These are phyloP conservation scores for Evansstolkia leycettana DNA, from an alignment of 495 filamentous ascomycete genomes.

Conservation along the genomic window DNA sequence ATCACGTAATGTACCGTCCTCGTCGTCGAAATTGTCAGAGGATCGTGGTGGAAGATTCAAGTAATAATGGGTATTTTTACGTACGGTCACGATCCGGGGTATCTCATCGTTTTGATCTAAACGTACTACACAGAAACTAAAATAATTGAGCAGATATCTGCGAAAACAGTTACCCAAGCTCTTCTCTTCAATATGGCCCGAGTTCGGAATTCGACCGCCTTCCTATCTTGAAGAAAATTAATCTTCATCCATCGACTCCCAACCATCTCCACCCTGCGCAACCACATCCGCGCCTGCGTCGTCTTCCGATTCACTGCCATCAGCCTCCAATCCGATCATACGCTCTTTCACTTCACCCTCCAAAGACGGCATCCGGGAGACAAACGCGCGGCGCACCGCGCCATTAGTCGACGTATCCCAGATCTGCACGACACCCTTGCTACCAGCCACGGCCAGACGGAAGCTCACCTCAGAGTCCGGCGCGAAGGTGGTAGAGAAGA, in stretches of 20 bases:
- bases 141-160: slow-evolving; percentile 4
- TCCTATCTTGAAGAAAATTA: slow-evolving; percentile 19
- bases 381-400: slow-evolving; percentile 81
- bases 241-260: slow-evolving; percentile 90
- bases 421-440: slow-evolving; percentile 83
- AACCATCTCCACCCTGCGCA: slow-evolving; percentile 41
- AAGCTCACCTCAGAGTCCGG: slow-evolving; percentile 85
- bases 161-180: slow-evolving; percentile 4
- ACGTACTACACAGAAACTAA: no score
- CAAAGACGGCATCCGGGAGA: slow-evolving; percentile 45
- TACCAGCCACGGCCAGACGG: slow-evolving; percentile 82
- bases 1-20: no score
- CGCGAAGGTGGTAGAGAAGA: slow-evolving; percentile 83
- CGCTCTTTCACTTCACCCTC: slow-evolving; percentile 64
- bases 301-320: slow-evolving; percentile 53
- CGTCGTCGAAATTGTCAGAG: no score
- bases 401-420: slow-evolving; percentile 96
- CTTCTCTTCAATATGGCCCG: slow-evolving; percentile 1
- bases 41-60: no score
- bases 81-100: background rate
- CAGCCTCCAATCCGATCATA: slow-evolving; percentile 54
- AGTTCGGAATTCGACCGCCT: background rate
- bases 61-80: no score
- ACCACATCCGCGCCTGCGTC: slow-evolving; percentile 39
- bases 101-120: slow-evolving; percentile 1